Evolutionary conservation across 257 asterid genomes (phyloP), one percentile per base, ranked within the genome.

Genomic region (Vinca minor): DNA sequence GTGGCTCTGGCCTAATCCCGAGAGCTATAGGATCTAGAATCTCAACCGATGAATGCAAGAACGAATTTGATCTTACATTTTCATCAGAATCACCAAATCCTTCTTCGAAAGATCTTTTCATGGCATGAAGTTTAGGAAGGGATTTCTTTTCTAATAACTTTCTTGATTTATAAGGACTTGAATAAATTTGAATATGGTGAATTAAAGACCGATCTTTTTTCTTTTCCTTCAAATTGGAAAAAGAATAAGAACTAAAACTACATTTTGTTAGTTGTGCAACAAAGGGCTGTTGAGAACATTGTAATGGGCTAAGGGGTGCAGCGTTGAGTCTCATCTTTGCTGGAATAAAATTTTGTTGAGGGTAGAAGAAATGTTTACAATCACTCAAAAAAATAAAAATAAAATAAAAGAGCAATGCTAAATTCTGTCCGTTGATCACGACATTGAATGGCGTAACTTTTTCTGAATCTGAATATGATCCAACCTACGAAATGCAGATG

Each of bases 1-100:
- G 87, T n/a, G 80, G 76, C 73, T 91, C 98, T 6, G 96, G 95
- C 65, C 20, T 66, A 48, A 91, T 83, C 57, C 95, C 96, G 13
- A 86, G 88, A 86, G 81, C 80, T 72, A 60, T 75, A 29, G 96
- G 96, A 77, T 91, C 98, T 82, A 86, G 71, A 71, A 82, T 82
- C 65, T 85, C 95, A 42, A 78, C 68, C 41, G 79, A 56, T 4
- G 90, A 80, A 54, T 74, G 78, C 28, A 52, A n/a, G 57, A 17
- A 65, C 53, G 63, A 25, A 36, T 32, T 63, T 48, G 15, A 59
- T 47, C 35, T 21, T 35, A 32, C 76, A 65, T 59, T 59, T 21
- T 64, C 78, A 17, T 53, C 69, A 39, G 74, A 68, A 65, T 36
- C 78, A 18, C 54, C 74, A 2, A 72, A 76, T 46, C 70, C 77